Conservation (phyloP, 2,329 filamentous ascomycete genomes). For the Trichoderma hamatum region DNA sequence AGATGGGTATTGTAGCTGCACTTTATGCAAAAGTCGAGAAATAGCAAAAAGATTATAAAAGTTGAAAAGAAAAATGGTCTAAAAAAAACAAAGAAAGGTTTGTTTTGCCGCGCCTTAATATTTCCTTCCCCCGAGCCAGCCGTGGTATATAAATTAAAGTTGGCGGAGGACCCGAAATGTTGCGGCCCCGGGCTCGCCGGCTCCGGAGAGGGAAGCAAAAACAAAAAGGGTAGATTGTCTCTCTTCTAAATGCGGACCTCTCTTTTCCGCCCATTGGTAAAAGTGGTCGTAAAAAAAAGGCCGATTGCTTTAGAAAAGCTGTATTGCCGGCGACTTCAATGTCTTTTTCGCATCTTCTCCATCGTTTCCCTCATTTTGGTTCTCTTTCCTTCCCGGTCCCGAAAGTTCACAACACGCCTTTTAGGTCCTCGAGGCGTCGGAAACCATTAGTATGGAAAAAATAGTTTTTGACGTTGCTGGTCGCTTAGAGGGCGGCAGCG, state of each 20-base stretch:
- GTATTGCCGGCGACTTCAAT: constrained; percentile 5
- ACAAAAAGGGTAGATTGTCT: background rate
- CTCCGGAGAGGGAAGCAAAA: constrained; percentile 3
- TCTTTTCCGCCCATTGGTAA: background rate
- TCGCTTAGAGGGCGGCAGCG: constrained; percentile 26
- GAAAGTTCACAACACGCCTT: constrained; percentile 1
- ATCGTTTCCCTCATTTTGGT: background rate
- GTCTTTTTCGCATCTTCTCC: background rate
- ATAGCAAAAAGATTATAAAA: constrained; percentile 1
- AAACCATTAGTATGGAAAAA: background rate
- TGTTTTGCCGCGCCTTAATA: constrained; percentile 11
- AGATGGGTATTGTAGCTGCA: constrained; percentile 8
- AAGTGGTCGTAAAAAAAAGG: background rate
- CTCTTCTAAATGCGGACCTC: background rate
- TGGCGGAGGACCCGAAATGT: constrained; percentile 16
- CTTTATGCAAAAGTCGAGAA: constrained; percentile 23
- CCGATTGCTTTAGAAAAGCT: background rate
- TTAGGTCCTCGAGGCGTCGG: constrained; percentile 10
- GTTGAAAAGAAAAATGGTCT: background rate
- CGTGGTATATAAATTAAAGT: constrained; percentile 1
- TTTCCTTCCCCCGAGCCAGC: constrained; percentile 17
- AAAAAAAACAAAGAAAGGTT: background rate
- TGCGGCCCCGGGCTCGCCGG: constrained; percentile 23
- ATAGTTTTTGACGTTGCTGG: background rate
- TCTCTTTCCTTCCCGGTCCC: background rate